Evolutionary conservation across 2,329 filamentous ascomycete species (phyloP).

Genomic region (Ascomycota sp.): DNA sequence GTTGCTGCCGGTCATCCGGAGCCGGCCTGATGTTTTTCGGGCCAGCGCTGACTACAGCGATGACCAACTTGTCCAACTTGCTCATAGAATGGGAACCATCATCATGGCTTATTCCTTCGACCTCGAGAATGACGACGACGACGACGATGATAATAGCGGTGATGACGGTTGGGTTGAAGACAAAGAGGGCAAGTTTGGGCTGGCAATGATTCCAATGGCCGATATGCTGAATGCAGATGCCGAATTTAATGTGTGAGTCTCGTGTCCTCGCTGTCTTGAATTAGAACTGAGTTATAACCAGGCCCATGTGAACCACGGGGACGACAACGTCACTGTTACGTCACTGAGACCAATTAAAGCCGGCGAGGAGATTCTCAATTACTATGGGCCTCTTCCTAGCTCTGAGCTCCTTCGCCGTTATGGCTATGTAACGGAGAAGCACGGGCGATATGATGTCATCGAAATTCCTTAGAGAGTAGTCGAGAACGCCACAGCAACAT

Average conservation of each 20-base stretch:
- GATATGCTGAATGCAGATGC: conserved; percentile 80
- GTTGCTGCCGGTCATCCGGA: conserved; percentile 28
- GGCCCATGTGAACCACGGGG: conserved; percentile 31
- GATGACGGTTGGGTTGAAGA: conserved; percentile 46
- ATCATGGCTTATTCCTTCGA: conserved; percentile 93
- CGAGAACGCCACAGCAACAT: conserved; percentile 18
- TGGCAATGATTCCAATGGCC: conserved; percentile 80
- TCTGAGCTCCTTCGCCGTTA: conserved; percentile 67
- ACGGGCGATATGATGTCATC: conserved; percentile 59
- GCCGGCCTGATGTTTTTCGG: conserved; percentile 21
- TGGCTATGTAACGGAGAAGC: conserved; percentile 63
- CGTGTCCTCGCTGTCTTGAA: not conserved
- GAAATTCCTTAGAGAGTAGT: conserved; percentile 48
- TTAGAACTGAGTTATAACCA: conserved; percentile 5
- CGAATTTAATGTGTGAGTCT: conserved; percentile 45
- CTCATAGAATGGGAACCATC: conserved; percentile 64
- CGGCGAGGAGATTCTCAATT: conserved; percentile 65
- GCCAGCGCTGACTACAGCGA: conserved; percentile 16
- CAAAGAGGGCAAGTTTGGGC: conserved; percentile 30
- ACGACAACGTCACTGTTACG: conserved; percentile 43
- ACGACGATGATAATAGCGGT: conserved; percentile 33
- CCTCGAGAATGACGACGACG: conserved; percentile 34
- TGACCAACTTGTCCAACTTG: conserved; percentile 24
- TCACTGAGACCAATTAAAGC: conserved; percentile 43
- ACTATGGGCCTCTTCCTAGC: conserved; percentile 67